A percentile compares a stretch with the other conserved stretches of the same genome.
phyloP scores from a whole-genome alignment of 2,329 filamentous ascomycete genomes.

The Chaetomiaceae sp. region DNA sequence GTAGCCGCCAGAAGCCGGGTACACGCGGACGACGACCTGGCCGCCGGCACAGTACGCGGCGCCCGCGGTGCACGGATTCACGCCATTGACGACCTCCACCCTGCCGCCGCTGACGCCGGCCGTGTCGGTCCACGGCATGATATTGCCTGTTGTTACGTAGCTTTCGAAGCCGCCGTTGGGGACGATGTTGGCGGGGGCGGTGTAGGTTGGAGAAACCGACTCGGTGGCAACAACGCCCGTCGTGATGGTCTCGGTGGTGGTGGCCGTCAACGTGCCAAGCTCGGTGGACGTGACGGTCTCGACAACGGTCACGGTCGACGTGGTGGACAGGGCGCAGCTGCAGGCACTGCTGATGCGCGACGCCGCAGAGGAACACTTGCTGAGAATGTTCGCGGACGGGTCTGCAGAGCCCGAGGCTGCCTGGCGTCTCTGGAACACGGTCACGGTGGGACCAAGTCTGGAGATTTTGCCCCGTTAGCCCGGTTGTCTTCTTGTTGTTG shows the following conservation, averaged over 20 bases:
- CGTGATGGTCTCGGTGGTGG: slow-evolving; percentile 8
- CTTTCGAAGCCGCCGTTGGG: slow-evolving; percentile 20
- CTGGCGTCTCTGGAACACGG: slow-evolving; percentile 1
- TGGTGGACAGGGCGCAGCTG: slow-evolving; percentile 23
- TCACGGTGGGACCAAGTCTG: slow-evolving; percentile 35
- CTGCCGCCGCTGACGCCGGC: slow-evolving; percentile 10
- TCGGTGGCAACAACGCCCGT: no score
- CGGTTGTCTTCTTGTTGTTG: neutral
- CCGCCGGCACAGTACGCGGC: slow-evolving; percentile 17
- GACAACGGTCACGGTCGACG: slow-evolving; percentile 18
- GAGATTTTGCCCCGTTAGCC: neutral
- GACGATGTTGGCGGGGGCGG: slow-evolving; percentile 2
- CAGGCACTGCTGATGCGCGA: slow-evolving; percentile 23
- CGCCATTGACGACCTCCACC: slow-evolving; percentile 12
- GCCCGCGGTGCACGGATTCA: slow-evolving; percentile 10
- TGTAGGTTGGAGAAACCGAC: no score
- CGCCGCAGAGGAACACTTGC: slow-evolving; percentile 11
- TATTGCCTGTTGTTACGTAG: slow-evolving; percentile 15
- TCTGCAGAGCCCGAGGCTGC: neutral
- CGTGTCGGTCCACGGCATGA: slow-evolving; percentile 16
- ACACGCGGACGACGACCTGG: slow-evolving; percentile 16
- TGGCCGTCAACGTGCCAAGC: slow-evolving; percentile 11
- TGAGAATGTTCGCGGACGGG: slow-evolving; percentile 12
- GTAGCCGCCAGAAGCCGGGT: slow-evolving; percentile 15
- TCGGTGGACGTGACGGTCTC: slow-evolving; percentile 8